Conservation (phyloP, 495 filamentous ascomycete genomes). For the Aeminium ludgeri region DNA sequence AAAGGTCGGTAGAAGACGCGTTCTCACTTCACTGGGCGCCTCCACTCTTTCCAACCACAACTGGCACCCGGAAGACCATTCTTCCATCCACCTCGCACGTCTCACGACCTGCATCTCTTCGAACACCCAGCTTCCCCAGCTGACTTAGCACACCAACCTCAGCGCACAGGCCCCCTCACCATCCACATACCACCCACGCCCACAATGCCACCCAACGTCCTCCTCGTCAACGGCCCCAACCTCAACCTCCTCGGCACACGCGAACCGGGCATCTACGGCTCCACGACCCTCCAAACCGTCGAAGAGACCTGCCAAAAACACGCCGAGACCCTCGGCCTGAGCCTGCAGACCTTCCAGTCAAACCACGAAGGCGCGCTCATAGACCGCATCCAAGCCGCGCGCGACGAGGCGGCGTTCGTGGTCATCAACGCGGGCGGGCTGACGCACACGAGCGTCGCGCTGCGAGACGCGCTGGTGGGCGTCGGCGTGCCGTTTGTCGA, state of each 20-base stretch:
- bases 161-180: too few relatives aligned
- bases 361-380: slow-evolving; percentile 45
- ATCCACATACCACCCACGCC: too few relatives aligned
- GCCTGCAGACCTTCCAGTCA: slow-evolving; percentile 34
- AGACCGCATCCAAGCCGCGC: slow-evolving; percentile 24
- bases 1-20: too few relatives aligned
- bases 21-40: too few relatives aligned
- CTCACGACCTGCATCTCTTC: too few relatives aligned
- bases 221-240: slow-evolving; percentile 67
- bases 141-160: too few relatives aligned
- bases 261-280: slow-evolving; percentile 46
- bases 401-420: slow-evolving; percentile 28
- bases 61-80: too few relatives aligned
- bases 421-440: slow-evolving; percentile 55
- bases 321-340: slow-evolving; percentile 26
- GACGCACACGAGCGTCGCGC: slow-evolving; percentile 51
- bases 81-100: too few relatives aligned
- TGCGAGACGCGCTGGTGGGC: slow-evolving; percentile 49
- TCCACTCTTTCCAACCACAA: too few relatives aligned
- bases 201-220: too few relatives aligned
- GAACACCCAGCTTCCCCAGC: too few relatives aligned
- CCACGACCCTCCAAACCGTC: slow-evolving; percentile 43
- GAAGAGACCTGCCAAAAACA: slow-evolving; percentile 29
- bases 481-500: slow-evolving; percentile 54
- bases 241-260: slow-evolving; percentile 62